Conservation (phyloP, 2,329 filamentous ascomycete genomes). For the Epichloe glyceriae region DNA sequence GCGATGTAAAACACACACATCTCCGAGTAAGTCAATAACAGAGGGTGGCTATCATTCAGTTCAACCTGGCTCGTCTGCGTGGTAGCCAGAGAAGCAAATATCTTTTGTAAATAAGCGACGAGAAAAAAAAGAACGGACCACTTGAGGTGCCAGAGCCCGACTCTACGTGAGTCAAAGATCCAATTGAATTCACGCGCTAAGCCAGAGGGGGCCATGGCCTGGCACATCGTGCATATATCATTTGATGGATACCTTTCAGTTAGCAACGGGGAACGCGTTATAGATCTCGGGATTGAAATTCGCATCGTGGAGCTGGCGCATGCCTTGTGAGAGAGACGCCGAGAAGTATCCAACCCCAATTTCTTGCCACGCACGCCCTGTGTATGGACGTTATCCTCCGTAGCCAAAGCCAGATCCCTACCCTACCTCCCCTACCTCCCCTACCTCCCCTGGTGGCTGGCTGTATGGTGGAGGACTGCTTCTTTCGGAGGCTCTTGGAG, state of each 20-base stretch:
- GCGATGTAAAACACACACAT: too few species aligned
- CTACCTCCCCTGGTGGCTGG: background rate
- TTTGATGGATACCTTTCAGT: background rate
- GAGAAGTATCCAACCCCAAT: too few species aligned
- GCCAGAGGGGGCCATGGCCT: conserved; percentile 8
- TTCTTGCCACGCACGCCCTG: background rate
- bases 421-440: background rate
- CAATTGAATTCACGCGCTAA: conserved; percentile 5
- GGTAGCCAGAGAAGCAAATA: too few species aligned
- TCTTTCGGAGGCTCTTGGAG: too few species aligned
- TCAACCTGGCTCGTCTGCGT: too few species aligned
- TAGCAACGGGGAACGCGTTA: background rate
- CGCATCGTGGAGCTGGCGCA: background rate
- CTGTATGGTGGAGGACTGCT: background rate
- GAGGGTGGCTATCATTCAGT: too few species aligned
- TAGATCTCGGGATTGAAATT: background rate
- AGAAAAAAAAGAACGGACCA: background rate
- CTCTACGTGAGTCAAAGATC: conserved; percentile 4
- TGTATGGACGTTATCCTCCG: too few species aligned
- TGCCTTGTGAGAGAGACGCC: background rate
- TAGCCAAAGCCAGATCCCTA: too few species aligned
- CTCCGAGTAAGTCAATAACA: too few species aligned
- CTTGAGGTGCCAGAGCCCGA: background rate
- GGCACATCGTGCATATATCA: conserved; percentile 9
- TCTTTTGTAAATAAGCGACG: background rate